phyloP scores from a whole-genome alignment of 768 basidiomycete species.

The Trametopsis cervina region DNA sequence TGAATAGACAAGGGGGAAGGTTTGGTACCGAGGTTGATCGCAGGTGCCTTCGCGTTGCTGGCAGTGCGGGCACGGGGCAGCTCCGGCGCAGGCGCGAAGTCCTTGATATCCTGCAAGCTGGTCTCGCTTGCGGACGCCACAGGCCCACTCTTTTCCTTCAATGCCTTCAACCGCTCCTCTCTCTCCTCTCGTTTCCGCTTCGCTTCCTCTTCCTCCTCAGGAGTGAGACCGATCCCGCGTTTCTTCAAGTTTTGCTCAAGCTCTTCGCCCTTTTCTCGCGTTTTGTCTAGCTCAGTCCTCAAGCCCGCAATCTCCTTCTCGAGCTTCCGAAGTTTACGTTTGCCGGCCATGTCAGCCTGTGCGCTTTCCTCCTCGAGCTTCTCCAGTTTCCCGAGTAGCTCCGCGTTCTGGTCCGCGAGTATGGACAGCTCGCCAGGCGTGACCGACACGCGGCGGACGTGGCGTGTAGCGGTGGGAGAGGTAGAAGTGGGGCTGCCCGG shows the following conservation, averaged over 20 bases:
- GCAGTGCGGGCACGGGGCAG: slow-evolving; percentile 4
- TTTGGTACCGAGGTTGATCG: not conserved
- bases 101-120: slow-evolving; percentile 12
- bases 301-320: slow-evolving; percentile 77
- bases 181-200: slow-evolving; percentile 36
- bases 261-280: slow-evolving; percentile 63
- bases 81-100: slow-evolving; percentile 22
- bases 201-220: slow-evolving; percentile 23
- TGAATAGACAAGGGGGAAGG: not conserved
- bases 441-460: slow-evolving; percentile 46
- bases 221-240: slow-evolving; percentile 21
- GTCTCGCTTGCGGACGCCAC: slow-evolving; percentile 2
- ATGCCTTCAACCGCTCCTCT: slow-evolving; percentile 41
- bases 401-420: slow-evolving; percentile 78
- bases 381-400: slow-evolving; percentile 70
- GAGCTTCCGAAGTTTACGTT: slow-evolving; percentile 60
- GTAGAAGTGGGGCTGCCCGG: slow-evolving; percentile 6
- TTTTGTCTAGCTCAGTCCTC: slow-evolving; percentile 68
- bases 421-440: slow-evolving; percentile 62
- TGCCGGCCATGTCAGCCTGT: slow-evolving; percentile 59
- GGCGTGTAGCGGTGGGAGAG: slow-evolving; percentile 8
- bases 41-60: not conserved
- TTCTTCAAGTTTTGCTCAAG: slow-evolving; percentile 57
- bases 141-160: slow-evolving; percentile 30
- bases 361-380: slow-evolving; percentile 65